Base-by-base conservation (phyloP, 768 basidiomycete genomes). In the Holtermannia corniformis region DNA sequence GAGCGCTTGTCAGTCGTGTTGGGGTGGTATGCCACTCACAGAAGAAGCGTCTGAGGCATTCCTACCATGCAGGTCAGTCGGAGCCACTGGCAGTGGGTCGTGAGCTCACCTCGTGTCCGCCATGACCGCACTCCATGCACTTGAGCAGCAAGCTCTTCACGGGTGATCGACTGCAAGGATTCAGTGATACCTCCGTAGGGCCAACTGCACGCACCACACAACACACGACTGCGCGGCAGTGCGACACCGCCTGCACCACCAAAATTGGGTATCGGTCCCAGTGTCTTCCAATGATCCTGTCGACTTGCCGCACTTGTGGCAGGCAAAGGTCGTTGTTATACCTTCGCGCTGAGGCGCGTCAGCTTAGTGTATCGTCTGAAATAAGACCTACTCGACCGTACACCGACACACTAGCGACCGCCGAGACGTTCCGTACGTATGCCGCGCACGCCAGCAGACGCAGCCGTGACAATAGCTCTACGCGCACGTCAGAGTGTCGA, bases 181-280 rank as follows among this genome's bases (percentile, higher is more conserved):
- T 40, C 21, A 44, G 7, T 41, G 16, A 12, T 2, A 20, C 16
- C 37, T 20, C 27, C 16, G 16, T 43, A 4, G n/a, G 2, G 21
- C 12, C 13, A 37, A 28, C 26, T 3, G 12, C 3, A 61, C 60
- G 52, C 41, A 59, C 60, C 66, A 68, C 7, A 65, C 44, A 5
- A 52, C 54, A 50, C 66, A 68, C 3, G 21, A n/a, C 51, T 54
- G 59, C 19, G 66, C 66, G 10, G 54, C 55, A 12, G 56, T 26
- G 44, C 50, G 56, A 49, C 66, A 68, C 28, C 48, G 41, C 47
- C 60, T 61, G 52, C 66, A 68, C 57, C 57, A 65, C 63, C 66
- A 68, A 42, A 65, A 62, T 14, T 40, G 48, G 50, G 54, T 63
- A 24, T 55, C 49, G 3, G 52, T 44, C 19, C 58, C 60, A 14